These are phyloP conservation scores for Candolleomyces aberdarensis DNA, from an alignment of 768 basidiomycete genomes.

Conservation along the genomic window DNA sequence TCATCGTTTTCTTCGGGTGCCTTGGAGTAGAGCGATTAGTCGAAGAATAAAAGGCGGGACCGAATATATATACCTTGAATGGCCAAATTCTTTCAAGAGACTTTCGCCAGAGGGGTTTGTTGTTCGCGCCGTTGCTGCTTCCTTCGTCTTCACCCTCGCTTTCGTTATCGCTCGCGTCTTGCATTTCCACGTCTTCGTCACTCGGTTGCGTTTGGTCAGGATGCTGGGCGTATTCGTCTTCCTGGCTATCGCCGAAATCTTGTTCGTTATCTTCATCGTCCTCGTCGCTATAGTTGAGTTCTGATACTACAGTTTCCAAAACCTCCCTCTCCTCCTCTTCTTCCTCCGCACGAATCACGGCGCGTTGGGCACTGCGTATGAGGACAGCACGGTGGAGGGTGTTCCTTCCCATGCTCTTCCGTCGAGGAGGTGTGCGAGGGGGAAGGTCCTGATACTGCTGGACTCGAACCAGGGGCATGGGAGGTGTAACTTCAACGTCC, in stretches of 20 bases:
- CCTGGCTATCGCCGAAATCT: constrained; percentile 13
- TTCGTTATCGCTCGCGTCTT: constrained; percentile 14
- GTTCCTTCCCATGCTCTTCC: constrained; percentile 37
- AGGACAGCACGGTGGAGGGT: constrained; percentile 69
- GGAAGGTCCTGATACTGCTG: constrained; percentile 13
- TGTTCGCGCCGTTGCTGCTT: constrained; percentile 24
- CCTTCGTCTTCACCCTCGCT: constrained; percentile 18
- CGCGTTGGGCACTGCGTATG: constrained; percentile 66
- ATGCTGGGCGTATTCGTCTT: constrained; percentile 16
- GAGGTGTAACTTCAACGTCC: constrained; percentile 41
- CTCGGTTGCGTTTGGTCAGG: constrained; percentile 13
- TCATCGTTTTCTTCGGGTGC: neutral
- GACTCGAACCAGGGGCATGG: constrained; percentile 12
- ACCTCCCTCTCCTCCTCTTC: constrained; percentile 53
- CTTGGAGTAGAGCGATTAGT: constrained; percentile 1
- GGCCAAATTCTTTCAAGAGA: constrained; percentile 43
- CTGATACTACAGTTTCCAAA: constrained; percentile 35
- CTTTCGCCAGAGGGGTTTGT: constrained; percentile 40
- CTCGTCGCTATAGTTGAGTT: constrained; percentile 29
- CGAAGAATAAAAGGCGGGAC: neutral
- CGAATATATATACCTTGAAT: constrained; percentile 27
- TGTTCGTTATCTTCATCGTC: constrained; percentile 18
- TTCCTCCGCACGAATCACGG: constrained; percentile 49
- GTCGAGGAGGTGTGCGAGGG: constrained; percentile 34
- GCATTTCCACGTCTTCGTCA: constrained; percentile 20